Conservation (phyloP, 2,329 filamentous ascomycete species). For the Aspergillus sp. region DNA sequence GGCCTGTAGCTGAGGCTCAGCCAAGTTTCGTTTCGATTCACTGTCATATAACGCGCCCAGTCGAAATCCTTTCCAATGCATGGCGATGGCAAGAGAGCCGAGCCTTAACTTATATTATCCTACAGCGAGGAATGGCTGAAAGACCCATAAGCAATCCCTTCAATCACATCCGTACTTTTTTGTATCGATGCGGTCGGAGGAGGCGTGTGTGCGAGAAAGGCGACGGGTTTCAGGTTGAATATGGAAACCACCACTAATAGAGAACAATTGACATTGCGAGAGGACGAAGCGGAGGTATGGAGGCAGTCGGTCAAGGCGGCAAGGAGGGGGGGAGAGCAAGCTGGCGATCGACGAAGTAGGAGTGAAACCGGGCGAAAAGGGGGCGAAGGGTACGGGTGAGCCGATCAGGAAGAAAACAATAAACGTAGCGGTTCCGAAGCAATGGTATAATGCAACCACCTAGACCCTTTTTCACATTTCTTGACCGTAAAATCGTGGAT, state of each 20-base stretch:
- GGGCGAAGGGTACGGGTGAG: constrained; percentile 16
- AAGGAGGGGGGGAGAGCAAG: constrained; percentile 11
- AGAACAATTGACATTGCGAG: constrained; percentile 19
- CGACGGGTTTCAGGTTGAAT: constrained; percentile 6
- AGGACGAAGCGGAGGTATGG: neutral
- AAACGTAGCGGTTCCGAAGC: neutral
- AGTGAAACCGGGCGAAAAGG: constrained; percentile 15
- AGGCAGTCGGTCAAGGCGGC: constrained; percentile 6
- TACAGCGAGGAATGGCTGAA: constrained; percentile 16
- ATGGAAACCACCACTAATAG: constrained; percentile 13
- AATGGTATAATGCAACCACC: constrained; percentile 4
- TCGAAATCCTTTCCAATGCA: constrained; percentile 43
- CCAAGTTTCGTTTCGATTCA: constrained; percentile 35
- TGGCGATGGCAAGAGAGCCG: constrained; percentile 27
- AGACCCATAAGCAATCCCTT: constrained; percentile 22
- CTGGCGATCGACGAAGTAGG: constrained; percentile 12
- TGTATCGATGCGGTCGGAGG: constrained; percentile 6
- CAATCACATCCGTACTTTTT: constrained; percentile 7
- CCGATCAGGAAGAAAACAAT: constrained; percentile 16
- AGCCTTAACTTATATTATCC: constrained; percentile 18
- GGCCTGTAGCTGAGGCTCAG: constrained; percentile 28
- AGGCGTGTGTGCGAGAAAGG: neutral
- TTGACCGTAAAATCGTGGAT: constrained; percentile 4
- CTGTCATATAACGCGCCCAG: constrained; percentile 33
- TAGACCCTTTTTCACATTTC: constrained; percentile 17